These are phyloP conservation scores for Phytophthora idaei DNA, from an alignment of 352 stramenopile genomes.

Conservation along the genomic window DNA sequence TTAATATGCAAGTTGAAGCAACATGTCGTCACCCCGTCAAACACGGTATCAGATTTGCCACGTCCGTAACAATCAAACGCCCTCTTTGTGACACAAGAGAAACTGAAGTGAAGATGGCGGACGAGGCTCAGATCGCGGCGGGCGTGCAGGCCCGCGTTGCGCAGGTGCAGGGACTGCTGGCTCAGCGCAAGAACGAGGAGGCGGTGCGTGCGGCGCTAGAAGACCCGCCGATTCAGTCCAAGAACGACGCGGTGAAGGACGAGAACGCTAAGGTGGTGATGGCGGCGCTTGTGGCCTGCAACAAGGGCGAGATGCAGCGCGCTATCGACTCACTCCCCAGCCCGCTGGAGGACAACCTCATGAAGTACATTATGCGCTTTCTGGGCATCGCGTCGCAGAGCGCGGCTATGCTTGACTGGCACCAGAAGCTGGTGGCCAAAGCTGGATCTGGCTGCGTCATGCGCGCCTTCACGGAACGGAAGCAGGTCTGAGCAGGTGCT, in stretches of 20 bases:
- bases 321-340: conserved; percentile 73
- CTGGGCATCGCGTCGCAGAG: conserved; percentile 78
- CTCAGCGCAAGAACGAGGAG: conserved; percentile 83
- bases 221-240: conserved; percentile 71
- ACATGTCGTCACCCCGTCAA: conserved; percentile 10
- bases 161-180: conserved; percentile 74
- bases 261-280: conserved; percentile 86
- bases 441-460: conserved; percentile 89
- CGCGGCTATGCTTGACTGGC: conserved; percentile 86
- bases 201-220: conserved; percentile 75
- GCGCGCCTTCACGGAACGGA: conserved; percentile 87
- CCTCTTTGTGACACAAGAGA: conserved; percentile 17
- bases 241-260: conserved; percentile 67
- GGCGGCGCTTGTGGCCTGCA: conserved; percentile 74
- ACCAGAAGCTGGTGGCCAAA: conserved; percentile 86
- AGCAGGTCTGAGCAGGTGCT: conserved; percentile 72
- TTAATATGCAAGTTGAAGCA: conserved; percentile 22
- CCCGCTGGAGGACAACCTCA: conserved; percentile 79
- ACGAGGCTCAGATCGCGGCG: conserved; percentile 59
- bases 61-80: conserved; percentile 11
- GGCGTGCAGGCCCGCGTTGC: conserved; percentile 64
- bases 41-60: conserved; percentile 27
- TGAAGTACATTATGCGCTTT: conserved; percentile 91
- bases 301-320: conserved; percentile 89
- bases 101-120: conserved; percentile 48